Base-by-base conservation (phyloP, 768 basidiomycete species). In the Leucosporidium yakuticum region DNA sequence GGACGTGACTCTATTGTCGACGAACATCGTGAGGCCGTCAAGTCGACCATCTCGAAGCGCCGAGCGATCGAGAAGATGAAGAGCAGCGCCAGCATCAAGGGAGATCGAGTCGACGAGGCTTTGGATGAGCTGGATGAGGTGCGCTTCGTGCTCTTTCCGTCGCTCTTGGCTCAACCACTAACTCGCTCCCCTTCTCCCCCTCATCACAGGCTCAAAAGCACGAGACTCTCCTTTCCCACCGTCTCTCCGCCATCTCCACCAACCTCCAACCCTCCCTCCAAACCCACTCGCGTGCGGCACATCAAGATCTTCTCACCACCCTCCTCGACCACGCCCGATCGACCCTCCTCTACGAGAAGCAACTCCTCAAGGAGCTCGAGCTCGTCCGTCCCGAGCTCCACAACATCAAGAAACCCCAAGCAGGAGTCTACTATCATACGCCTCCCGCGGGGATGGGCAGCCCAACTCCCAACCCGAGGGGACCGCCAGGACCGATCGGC, bases 101-200 rank as follows among this genome's bases (percentile, higher is more conserved):
- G 90, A 25, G 88, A 91, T 66, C 86, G 85, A 53, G 91, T 93
- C 21, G 91, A 92, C 76, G 91, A 94, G 74, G 91, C 93, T 2
- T 76, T 95, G 69, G 91, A 93, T 76, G 93, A 95, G 62, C 84
- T 94, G 78, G 89, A 94, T 78, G 93, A 94, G 86, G 91, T 91
- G 63, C 62, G 78, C 23, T 62, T 63, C 48, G 44, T 2, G 25
- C 5, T 20, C 4, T 8, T 32, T 5, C n/a, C 29, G 7, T 31
- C 59, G 9, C 31, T 2, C 15, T 32, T 31, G 21, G 8, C 1
- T 15, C 51, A 12, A 0, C 0, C 14, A 2, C 39, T 8, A 2
- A 2, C 39, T 44, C 14, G 39, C 39, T 44, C 11, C 4, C 29
- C 20, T 34, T 19, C 31, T 8, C 27, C 19, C 23, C 11, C 4